Percentiles rank a stretch among this genome's conserved stretches.
phyloP scores from a whole-genome alignment of 805 yeast genomes.

The Candida glaebosa region DNA sequence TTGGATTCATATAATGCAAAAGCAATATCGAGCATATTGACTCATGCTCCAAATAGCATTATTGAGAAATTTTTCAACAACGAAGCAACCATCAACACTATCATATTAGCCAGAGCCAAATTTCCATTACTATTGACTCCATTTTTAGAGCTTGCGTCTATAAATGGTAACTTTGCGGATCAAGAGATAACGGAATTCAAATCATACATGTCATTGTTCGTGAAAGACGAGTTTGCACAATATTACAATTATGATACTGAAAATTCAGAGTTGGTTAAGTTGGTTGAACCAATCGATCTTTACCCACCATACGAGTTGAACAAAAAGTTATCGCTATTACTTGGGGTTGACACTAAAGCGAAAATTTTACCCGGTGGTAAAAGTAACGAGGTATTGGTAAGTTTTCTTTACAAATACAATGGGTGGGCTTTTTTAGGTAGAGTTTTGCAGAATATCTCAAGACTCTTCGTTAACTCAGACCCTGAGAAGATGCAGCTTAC shows the following conservation, averaged over 20 bases:
- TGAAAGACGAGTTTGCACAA: slow-evolving; percentile 33
- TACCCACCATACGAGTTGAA: slow-evolving; percentile 55
- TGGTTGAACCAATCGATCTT: slow-evolving; percentile 46
- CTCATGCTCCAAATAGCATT: slow-evolving; percentile 42
- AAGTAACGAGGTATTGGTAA: slow-evolving; percentile 41
- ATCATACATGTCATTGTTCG: slow-evolving; percentile 56
- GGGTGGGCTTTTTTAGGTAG: slow-evolving; percentile 91
- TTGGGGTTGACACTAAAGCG: slow-evolving; percentile 59
- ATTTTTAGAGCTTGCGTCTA: slow-evolving; percentile 55
- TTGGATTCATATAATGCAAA: slow-evolving; percentile 43
- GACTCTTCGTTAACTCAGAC: slow-evolving; percentile 33
- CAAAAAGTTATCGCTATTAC: slow-evolving; percentile 42
- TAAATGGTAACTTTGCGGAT: slow-evolving; percentile 65
- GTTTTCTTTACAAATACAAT: slow-evolving; percentile 69
- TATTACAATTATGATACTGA: slow-evolving; percentile 48
- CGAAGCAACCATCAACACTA: slow-evolving; percentile 39
- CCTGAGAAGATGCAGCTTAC: slow-evolving; percentile 38
- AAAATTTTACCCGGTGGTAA: slow-evolving; percentile 55
- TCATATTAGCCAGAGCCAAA: slow-evolving; percentile 64
- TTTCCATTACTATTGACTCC: slow-evolving; percentile 66
- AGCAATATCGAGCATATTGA: slow-evolving; percentile 40
- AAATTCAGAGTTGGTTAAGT: slow-evolving; percentile 49
- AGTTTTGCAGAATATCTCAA: slow-evolving; percentile 60
- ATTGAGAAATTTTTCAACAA: slow-evolving; percentile 44
- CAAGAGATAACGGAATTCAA: slow-evolving; percentile 55